Conservation (phyloP, 2,329 filamentous ascomycete genomes). For the Colletotrichum kahawae region DNA sequence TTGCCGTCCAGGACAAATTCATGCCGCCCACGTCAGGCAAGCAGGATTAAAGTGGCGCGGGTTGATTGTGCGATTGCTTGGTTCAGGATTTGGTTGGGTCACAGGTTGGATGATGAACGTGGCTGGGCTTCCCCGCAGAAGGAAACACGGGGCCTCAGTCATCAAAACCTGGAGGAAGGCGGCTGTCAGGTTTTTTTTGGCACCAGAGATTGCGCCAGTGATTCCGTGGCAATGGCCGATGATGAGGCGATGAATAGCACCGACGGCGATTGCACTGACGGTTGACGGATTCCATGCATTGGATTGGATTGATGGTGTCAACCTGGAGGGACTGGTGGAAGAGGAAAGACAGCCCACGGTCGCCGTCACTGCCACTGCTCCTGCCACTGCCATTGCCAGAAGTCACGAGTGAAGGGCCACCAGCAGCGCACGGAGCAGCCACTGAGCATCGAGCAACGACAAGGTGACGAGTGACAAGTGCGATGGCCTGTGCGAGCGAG, state of each 20-base stretch:
- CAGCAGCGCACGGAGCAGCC: conserved; percentile 9
- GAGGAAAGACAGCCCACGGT: background rate
- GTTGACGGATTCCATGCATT: background rate
- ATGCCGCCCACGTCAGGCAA: background rate
- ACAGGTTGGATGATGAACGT: conserved; percentile 2
- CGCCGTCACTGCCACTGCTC: background rate
- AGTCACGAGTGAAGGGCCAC: background rate
- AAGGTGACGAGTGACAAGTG: conserved; percentile 16
- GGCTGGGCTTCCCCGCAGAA: conserved; percentile 19
- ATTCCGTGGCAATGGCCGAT: background rate
- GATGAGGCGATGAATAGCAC: background rate
- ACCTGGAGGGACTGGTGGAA: background rate
- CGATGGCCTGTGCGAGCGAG: background rate
- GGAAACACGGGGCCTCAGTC: conserved; percentile 9
- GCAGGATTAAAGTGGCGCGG: conserved; percentile 16
- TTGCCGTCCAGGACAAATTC: background rate
- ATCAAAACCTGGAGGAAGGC: background rate
- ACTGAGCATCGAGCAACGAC: conserved; percentile 11
- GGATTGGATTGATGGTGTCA: background rate
- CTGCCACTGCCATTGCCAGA: background rate
- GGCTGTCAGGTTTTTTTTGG: background rate
- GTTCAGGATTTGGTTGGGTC: background rate
- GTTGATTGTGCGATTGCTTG: conserved; percentile 2
- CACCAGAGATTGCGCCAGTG: background rate
- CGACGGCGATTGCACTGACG: background rate